Conservation (phyloP, 345 rosid genomes). For the Noccaea caerulescens region DNA sequence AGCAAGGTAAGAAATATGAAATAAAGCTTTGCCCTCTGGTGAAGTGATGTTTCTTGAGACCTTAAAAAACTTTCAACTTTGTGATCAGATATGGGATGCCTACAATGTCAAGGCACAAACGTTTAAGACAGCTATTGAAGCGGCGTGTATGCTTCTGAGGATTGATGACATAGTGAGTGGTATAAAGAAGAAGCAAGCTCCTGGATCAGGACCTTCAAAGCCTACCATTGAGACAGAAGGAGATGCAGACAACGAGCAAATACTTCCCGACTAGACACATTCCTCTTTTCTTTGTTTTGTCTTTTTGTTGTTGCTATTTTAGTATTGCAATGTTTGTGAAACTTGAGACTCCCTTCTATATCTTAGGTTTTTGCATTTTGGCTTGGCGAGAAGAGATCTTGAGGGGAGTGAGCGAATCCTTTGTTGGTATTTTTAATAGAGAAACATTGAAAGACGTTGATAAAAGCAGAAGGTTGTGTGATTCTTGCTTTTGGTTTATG, state of each 20-base stretch:
- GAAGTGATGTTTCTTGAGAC: neutral
- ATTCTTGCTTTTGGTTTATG: neutral
- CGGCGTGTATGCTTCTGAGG: conserved; percentile 91
- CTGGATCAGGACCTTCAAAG: conserved; percentile 72
- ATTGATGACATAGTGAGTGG: conserved; percentile 98
- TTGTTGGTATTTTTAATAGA: neutral
- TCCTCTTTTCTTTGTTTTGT: neutral
- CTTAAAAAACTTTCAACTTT: neutral
- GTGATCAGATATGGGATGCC: conserved; percentile 87
- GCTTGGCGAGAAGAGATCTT: neutral
- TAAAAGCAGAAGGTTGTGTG: neutral
- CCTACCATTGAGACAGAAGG: conserved; percentile 88
- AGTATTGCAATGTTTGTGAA: conserved; percentile 26
- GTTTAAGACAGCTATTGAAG: conserved; percentile 93
- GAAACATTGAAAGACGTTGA: neutral
- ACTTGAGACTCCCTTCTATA: conserved; percentile 8
- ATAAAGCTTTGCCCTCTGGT: neutral
- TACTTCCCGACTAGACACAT: conserved; percentile 70
- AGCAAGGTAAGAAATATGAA: conserved; percentile 53
- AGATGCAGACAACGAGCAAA: conserved; percentile 92
- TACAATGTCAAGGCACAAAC: conserved; percentile 95
- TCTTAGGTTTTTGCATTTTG: conserved; percentile 27
- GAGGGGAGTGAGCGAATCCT: conserved; percentile 3
- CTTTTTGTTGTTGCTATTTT: neutral
- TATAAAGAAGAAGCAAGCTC: conserved; percentile 89